Evolutionary conservation across 2,329 filamentous ascomycete species (phyloP), one percentile per base, ranked within the genome.

Genomic region (Fusarium sp.): DNA sequence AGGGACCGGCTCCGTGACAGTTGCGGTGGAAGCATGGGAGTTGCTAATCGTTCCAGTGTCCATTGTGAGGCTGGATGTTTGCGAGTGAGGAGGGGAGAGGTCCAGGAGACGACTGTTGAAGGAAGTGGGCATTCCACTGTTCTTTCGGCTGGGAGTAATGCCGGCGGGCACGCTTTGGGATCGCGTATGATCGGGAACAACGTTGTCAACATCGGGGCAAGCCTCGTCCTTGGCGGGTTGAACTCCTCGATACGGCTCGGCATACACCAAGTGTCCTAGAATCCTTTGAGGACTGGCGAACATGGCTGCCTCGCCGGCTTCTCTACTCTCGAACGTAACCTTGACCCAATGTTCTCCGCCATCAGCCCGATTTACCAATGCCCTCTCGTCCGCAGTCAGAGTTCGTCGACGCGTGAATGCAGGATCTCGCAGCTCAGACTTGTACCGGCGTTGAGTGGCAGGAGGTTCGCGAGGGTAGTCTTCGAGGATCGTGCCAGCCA

Each of bases 331-430:
- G 75, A 94, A 95, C 1, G 92, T 95, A 59, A 95, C 85, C 79
- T 94, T 94, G 74, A 98, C 94, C 95, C 95, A 98, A 83, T 97
- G 93, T 73, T 92, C 88, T 44, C 95, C 95, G 52, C 94, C 93
- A 47, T 91, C 92, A 67, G 94, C 94, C 66, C 87, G 89, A 80
- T 95, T 94, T 76, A 95, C 93, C 78, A 95, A 92, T 56, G 87
- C 85, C 60, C 94, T 89, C 74, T 97, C 93, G 39, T 92, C 91
- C 16, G 88, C 82, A 2, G 91, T 92, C 55, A 97, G 82, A 10
- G 88, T 87, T 41, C 85, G 83, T 54, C 88, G 87, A 62, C 90
- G 89, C 50, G 91, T 90, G 9, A 92, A 88, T 10, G 92, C 90
- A 53, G 92, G 89, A 73, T 94, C 91, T 68, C 92, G 88, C 66